Conservation (phyloP, 768 basidiomycete genomes). For the Dioszegia crocea region DNA sequence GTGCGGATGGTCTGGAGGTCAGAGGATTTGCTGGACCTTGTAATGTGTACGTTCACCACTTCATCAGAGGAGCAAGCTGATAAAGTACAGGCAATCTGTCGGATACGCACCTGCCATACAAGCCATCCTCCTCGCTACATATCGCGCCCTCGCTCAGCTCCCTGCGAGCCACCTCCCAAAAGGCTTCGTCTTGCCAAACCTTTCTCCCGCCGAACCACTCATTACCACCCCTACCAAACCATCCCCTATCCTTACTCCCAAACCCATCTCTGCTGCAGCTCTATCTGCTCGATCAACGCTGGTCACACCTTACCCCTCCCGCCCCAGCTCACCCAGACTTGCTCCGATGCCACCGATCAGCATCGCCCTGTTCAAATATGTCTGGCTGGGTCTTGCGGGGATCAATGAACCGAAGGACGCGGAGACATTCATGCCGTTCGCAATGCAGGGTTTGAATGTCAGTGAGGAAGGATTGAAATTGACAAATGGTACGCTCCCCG, state of each 20-base stretch:
- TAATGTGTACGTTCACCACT: constrained; percentile 36
- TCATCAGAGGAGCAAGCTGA: not conserved
- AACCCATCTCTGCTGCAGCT: not conserved
- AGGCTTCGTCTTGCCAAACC: constrained; percentile 4
- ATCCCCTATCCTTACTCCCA: not conserved
- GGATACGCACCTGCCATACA: constrained; percentile 26
- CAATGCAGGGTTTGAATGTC: constrained; percentile 18
- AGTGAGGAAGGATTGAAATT: constrained; percentile 19
- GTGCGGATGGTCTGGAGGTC: constrained; percentile 23
- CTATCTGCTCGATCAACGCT: not conserved
- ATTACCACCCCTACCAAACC: not conserved
- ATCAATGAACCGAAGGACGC: constrained; percentile 21
- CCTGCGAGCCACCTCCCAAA: constrained; percentile 19
- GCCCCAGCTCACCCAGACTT: not conserved
- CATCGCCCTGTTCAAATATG: constrained; percentile 26
- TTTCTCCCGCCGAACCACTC: not conserved
- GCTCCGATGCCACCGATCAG: constrained; percentile 16
- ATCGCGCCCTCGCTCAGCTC: constrained; percentile 32
- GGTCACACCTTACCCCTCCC: constrained; percentile 9
- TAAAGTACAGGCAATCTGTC: constrained; percentile 30
- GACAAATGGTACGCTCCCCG: constrained; percentile 37
- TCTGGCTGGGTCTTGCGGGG: constrained; percentile 46
- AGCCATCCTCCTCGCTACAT: constrained; percentile 33
- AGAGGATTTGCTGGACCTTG: constrained; percentile 38
- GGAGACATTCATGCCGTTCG: constrained; percentile 23